Evolutionary conservation across 2,329 filamentous ascomycete species (phyloP).

Genomic region (Alternaria ethzedia): DNA sequence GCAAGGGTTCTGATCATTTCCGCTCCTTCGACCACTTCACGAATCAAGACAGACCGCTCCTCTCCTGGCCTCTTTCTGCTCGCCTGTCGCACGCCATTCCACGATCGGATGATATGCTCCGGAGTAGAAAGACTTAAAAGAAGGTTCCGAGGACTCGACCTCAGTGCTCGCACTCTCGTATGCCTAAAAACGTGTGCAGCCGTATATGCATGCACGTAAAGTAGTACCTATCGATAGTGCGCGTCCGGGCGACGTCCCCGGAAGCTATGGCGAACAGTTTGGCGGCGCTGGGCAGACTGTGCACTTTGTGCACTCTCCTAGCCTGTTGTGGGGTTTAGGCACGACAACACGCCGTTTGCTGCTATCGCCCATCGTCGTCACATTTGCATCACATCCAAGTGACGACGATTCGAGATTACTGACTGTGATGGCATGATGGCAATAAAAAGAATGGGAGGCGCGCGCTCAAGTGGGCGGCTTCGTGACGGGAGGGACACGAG

Average conservation of each 20-base stretch:
- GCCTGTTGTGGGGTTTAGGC: constrained; percentile 4
- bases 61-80: constrained; percentile 10
- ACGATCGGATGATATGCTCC: constrained; percentile 4
- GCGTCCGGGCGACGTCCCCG: background rate
- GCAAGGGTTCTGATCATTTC: constrained; percentile 32
- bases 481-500: constrained; percentile 17
- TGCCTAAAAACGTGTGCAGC: constrained; percentile 6
- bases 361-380: constrained; percentile 15
- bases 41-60: constrained; percentile 30
- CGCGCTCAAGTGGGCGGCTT: constrained; percentile 28
- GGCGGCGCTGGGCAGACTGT: constrained; percentile 12
- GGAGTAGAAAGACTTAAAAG: constrained; percentile 17
- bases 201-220: constrained; percentile 11
- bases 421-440: constrained; percentile 19
- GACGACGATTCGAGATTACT: constrained; percentile 20
- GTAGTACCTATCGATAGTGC: constrained; percentile 14
- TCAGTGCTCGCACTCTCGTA: background rate
- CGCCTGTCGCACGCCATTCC: constrained; percentile 8
- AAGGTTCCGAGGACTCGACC: constrained; percentile 1
- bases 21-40: constrained; percentile 24
- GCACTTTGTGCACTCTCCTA: constrained; percentile 11
- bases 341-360: constrained; percentile 21
- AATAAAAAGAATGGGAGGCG: constrained; percentile 24
- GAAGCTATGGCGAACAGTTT: constrained; percentile 4
- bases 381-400: constrained; percentile 23